These are phyloP conservation scores for Irpex sp. DNA, from an alignment of 1,284 basidiomycete genomes.

Conservation along the genomic window DNA sequence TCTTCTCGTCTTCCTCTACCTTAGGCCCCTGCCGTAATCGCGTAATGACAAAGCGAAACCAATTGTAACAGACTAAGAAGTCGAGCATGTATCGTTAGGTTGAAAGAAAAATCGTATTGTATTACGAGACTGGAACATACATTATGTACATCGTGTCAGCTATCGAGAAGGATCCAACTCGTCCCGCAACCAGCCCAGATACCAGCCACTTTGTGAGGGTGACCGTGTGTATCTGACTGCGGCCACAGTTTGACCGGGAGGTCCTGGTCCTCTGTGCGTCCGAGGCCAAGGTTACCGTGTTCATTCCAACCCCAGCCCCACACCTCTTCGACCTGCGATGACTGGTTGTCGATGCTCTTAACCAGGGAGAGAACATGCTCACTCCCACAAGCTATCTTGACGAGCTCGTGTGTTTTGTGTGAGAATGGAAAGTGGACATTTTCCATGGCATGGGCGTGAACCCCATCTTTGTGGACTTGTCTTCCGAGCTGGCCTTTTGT, in stretches of 20 bases:
- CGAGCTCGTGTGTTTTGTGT: conserved; percentile 15
- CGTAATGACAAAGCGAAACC: background rate
- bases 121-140: conserved; percentile 1
- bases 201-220: conserved; percentile 13
- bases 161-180: conserved; percentile 52
- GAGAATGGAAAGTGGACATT: conserved; percentile 35
- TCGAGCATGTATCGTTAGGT: background rate
- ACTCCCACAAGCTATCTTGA: conserved; percentile 60
- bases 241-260: conserved; percentile 53
- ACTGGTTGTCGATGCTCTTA: conserved; percentile 3
- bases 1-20: background rate
- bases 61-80: background rate
- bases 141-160: background rate
- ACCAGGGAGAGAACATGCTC: conserved; percentile 64
- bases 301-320: conserved; percentile 96
- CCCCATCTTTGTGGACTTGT: background rate
- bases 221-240: conserved; percentile 4
- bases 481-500: conserved; percentile 69
- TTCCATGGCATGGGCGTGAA: conserved; percentile 4
- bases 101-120: background rate
- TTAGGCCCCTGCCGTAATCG: background rate
- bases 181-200: conserved; percentile 74
- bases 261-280: conserved; percentile 47
- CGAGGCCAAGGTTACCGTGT: conserved; percentile 83
- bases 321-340: conserved; percentile 35